Evolutionary conservation across 768 basidiomycete genomes (phyloP), one percentile per base, ranked within the genome.

Genomic region (Boletus pseudopeckii): DNA sequence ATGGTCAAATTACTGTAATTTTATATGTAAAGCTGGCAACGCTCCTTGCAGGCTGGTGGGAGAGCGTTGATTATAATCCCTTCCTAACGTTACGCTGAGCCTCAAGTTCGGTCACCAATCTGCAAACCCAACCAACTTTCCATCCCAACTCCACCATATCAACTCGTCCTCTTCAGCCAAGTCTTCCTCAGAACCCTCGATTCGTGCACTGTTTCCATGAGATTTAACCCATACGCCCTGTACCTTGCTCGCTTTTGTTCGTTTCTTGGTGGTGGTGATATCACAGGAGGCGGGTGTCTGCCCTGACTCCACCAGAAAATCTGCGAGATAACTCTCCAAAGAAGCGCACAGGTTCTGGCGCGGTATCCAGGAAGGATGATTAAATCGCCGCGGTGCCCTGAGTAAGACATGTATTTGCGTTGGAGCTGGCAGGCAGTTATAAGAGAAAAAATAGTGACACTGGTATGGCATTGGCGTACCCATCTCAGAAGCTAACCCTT

Each of bases 61-160:
- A n/a, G n/a, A n/a, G n/a, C 5, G 18, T 17, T 32, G 6, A 32
- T 11, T 32, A 32, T 17, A 22, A 14, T 20, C 5, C 28, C 11
- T 20, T 20, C 18, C 24, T n/a, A 18, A 26, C 9, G 5, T 17
- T 20, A 46, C 17, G 33, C 18, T 13, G 7, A 51, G 33, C 28
- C 28, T 28, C 37, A 26, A 24, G 26, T 37, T 55, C 37, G n/a
- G 11, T 68, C 45, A 79, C 75, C 76, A 80, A 52, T 78, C 78
- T n/a, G 68, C 54, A 58, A 80, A 80, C 5, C 79, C 78, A 22
- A 62, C 65, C 53, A 80, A 53, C 57, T 74, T 78, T 13, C 78
- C 78, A 37, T 80, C 68, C 79, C 79, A 80, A 38, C 63, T 68
- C 78, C 79, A 80, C 79, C 79, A 80, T 47, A 80, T 78, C 65